phyloP scores from a whole-genome alignment of 768 basidiomycete species.

The Tulasnella sp. region DNA sequence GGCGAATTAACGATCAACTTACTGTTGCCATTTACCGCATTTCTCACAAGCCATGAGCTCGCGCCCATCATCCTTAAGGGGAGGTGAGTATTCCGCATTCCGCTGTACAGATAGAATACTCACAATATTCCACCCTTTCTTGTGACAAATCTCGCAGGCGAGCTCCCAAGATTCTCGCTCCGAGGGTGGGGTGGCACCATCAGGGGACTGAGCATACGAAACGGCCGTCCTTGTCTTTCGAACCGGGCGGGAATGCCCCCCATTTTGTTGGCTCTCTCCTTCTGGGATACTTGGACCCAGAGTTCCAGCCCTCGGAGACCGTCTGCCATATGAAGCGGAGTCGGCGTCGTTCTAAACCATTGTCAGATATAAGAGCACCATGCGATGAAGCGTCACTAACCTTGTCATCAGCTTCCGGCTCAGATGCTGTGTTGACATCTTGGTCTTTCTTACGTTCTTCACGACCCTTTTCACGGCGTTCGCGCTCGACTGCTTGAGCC shows the following conservation, averaged over 20 bases:
- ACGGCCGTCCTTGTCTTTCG: conserved; percentile 9
- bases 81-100: conserved; percentile 15
- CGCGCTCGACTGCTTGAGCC: conserved; percentile 10
- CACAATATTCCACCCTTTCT: conserved; percentile 61
- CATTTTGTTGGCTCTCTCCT: not conserved
- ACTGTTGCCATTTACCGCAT: conserved; percentile 82
- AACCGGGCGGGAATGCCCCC: conserved; percentile 1
- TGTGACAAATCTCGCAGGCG: conserved; percentile 75
- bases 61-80: conserved; percentile 56
- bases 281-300: not conserved
- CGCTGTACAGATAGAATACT: conserved; percentile 22
- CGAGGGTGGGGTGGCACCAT: conserved; percentile 31
- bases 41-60: conserved; percentile 71
- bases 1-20: not conserved
- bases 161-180: conserved; percentile 66
- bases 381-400: not conserved
- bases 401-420: conserved; percentile 13
- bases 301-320: not conserved
- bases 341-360: not conserved
- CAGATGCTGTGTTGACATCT: conserved; percentile 20
- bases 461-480: conserved; percentile 27
- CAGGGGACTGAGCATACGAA: conserved; percentile 8
- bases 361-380: not conserved
- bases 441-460: conserved; percentile 27
- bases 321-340: not conserved